Percentiles rank a stretch among this genome's conserved stretches.
These are phyloP conservation scores for Magnusiomyces paraingens DNA, from an alignment of 1,139 yeast species.

Conservation along the genomic window DNA sequence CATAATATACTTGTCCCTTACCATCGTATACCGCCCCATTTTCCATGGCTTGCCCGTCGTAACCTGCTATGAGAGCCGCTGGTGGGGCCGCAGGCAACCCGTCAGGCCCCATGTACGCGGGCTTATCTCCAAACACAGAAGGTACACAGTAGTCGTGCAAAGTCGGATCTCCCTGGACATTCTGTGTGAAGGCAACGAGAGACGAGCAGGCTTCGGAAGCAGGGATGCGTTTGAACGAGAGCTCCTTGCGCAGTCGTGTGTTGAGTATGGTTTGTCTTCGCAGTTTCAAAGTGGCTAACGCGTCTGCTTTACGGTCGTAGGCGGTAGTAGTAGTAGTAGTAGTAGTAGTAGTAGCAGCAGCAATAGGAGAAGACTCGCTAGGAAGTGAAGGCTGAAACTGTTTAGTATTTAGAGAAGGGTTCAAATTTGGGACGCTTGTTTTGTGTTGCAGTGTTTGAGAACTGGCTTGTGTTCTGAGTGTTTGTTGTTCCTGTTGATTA, in stretches of 20 bases:
- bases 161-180: neutral
- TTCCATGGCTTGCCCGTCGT: too few relatives aligned
- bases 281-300: slow-evolving; percentile 41
- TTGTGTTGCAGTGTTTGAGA: too few relatives aligned
- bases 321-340: too few relatives aligned
- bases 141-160: slow-evolving; percentile 4
- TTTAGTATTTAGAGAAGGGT: too few relatives aligned
- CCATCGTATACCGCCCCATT: neutral
- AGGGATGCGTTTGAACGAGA: slow-evolving; percentile 54
- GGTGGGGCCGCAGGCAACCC: too few relatives aligned
- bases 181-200: neutral
- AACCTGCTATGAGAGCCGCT: too few relatives aligned
- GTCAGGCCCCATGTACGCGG: neutral
- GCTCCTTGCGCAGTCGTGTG: slow-evolving; percentile 45
- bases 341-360: too few relatives aligned
- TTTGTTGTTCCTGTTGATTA: too few relatives aligned
- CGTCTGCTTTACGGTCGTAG: slow-evolving; percentile 18
- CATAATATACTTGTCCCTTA: neutral
- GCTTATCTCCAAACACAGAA: neutral
- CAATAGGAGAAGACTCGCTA: too few relatives aligned
- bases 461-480: too few relatives aligned
- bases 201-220: slow-evolving; percentile 56
- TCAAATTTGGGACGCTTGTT: too few relatives aligned
- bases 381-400: too few relatives aligned
- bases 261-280: slow-evolving; percentile 60